Evolutionary conservation across 2,329 filamentous ascomycete species (phyloP).

Genomic region (Penicillium brevicompactum): DNA sequence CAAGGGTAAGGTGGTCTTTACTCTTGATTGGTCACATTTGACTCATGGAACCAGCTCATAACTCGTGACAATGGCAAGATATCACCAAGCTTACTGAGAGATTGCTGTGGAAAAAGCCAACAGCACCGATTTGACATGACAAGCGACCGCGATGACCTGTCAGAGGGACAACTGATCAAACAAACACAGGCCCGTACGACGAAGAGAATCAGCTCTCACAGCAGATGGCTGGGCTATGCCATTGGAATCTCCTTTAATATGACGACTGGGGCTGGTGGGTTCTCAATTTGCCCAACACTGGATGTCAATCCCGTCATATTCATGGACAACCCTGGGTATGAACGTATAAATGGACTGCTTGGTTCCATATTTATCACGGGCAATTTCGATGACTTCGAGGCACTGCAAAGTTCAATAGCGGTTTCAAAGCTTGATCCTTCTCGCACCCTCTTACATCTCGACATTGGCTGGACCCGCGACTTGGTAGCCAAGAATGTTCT

Average conservation of each 20-base stretch:
- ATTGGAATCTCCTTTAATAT: conserved; percentile 8
- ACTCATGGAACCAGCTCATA: neutral
- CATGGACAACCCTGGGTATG: no score
- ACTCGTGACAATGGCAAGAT: neutral
- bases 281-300: conserved; percentile 9
- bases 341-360: no score
- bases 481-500: no score
- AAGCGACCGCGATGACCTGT: neutral
- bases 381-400: neutral
- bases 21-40: neutral
- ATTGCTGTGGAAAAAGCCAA: neutral
- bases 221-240: conserved; percentile 4
- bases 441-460: no score
- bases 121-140: neutral
- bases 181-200: neutral
- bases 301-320: neutral
- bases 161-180: no score
- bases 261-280: conserved; percentile 7
- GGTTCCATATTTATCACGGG: no score
- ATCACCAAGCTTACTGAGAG: neutral
- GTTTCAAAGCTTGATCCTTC: neutral
- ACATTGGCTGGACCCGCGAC: no score
- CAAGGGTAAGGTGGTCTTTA: neutral
- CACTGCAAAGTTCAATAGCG: neutral
- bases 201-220: conserved; percentile 5